phyloP scores from a whole-genome alignment of 306 rosid genomes.

The Inga oerstediana region DNA sequence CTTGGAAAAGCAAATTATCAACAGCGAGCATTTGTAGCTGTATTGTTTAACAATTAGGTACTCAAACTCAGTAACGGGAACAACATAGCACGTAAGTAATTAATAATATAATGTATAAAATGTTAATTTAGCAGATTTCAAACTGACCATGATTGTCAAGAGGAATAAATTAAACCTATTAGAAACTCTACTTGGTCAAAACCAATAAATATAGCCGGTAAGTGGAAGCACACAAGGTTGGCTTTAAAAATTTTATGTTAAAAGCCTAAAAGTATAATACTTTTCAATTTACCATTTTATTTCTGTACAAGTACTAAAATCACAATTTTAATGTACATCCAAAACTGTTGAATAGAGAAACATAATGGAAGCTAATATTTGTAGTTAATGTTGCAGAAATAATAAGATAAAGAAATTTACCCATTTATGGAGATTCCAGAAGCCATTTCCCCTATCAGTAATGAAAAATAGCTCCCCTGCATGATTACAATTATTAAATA shows the following conservation, averaged over 20 bases:
- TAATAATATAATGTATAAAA: not conserved
- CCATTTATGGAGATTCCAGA: slow-evolving; percentile 97
- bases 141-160: not conserved
- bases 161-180: not conserved
- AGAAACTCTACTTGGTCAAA: slow-evolving; percentile 4
- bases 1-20: slow-evolving; percentile 20
- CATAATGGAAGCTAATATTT: not conserved
- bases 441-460: slow-evolving; percentile 81
- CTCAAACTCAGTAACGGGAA: not conserved
- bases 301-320: slow-evolving; percentile 1
- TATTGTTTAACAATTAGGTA: not conserved
- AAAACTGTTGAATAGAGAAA: not conserved
- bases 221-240: not conserved
- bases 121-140: slow-evolving; percentile 12
- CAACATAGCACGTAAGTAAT: not conserved
- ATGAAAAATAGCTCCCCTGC: slow-evolving; percentile 91
- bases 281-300: slow-evolving; percentile 7
- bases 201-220: not conserved
- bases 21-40: not conserved
- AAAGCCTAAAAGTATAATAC: not conserved
- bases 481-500: slow-evolving; percentile 30
- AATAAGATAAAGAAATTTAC: slow-evolving; percentile 46
- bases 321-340: not conserved
- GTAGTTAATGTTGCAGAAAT: slow-evolving; percentile 10
- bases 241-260: not conserved